Base-by-base conservation (phyloP, 495 filamentous ascomycete species). In the Penicillium goetzii region DNA sequence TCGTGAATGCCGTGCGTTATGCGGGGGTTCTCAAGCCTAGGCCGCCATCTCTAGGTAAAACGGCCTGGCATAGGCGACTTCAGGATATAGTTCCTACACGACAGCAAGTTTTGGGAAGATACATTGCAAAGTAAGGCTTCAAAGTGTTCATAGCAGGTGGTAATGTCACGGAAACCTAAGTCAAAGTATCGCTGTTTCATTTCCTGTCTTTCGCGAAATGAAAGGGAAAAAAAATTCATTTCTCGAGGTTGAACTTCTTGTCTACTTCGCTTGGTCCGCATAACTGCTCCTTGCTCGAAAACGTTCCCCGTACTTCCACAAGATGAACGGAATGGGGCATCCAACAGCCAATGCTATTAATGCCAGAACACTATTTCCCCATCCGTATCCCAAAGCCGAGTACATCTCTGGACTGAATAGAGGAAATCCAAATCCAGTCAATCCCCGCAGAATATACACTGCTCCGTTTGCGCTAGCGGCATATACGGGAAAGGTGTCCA, bases 391-490 rank as follows among this genome's bases (percentile, higher is more conserved):
- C 32, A 85, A 61, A 4, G 59, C 59, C 32, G 69, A 60, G 55
- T 82, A 90, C 79, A 90, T 71, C 15, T 66, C 68, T 4, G 85
- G 86, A 3, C 86, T 85, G 68, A 90, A 90, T 4, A 92, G 70
- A 14, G 89, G 89, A 61, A 92, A 90, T 2, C 78, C 82, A 72
- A 90, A 90, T 5, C 88, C 88, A 0, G 85, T 83, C 25, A 89
- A 51, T 49, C 75, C 82, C 21, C 90, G 77, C 56, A 92, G 68
- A 15, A 91, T 81, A 8, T 84, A 84, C 0, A 80, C 81, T 1
- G 90, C 88, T 6, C 76, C 86, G 21, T 88, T 74, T 1, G 87
- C 90, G 32, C 79, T 84, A 12, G 89, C 89, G 1, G 89, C 86
- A 71, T 84, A 91, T 4, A 79, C 76, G 9, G 83, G 81, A 68